Percentiles rank a stretch among this genome's conserved stretches.
These are phyloP conservation scores for Primulina tabacum DNA, from an alignment of 257 asterid species.

Conservation along the genomic window DNA sequence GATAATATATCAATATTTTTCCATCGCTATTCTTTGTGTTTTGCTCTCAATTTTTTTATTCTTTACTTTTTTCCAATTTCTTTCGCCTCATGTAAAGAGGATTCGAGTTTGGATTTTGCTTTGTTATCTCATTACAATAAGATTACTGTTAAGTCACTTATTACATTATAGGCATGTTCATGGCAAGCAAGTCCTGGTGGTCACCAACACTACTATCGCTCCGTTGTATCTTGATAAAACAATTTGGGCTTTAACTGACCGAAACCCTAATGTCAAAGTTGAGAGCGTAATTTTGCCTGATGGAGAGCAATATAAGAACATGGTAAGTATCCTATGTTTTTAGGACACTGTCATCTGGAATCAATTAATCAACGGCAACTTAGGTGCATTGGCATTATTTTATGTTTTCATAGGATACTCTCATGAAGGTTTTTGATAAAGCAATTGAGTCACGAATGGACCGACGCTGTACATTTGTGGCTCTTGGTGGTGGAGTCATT, in stretches of 20 bases:
- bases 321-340: conserved; percentile 50
- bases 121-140: conserved; percentile 6
- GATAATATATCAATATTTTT: neutral
- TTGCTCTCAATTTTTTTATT: neutral
- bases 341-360: conserved; percentile 6
- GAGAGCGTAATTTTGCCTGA: conserved; percentile 93
- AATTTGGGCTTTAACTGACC: conserved; percentile 70
- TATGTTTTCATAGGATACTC: conserved; percentile 62
- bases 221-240: conserved; percentile 86
- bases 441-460: conserved; percentile 92
- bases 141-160: conserved; percentile 18
- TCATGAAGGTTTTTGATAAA: conserved; percentile 91
- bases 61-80: conserved; percentile 3
- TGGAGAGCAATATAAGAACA: conserved; percentile 86
- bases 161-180: conserved; percentile 71
- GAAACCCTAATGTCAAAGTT: conserved; percentile 72
- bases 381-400: conserved; percentile 17
- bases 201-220: conserved; percentile 86
- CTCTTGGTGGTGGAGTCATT: conserved; percentile 99
- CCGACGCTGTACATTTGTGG: conserved; percentile 88
- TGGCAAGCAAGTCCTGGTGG: conserved; percentile 93
- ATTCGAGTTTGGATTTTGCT: neutral
- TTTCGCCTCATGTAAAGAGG: conserved; percentile 1
- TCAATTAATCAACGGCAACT: conserved; percentile 14
- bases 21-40: neutral